phyloP scores from a whole-genome alignment of 768 basidiomycete genomes.

The Kwoniella sp. region DNA sequence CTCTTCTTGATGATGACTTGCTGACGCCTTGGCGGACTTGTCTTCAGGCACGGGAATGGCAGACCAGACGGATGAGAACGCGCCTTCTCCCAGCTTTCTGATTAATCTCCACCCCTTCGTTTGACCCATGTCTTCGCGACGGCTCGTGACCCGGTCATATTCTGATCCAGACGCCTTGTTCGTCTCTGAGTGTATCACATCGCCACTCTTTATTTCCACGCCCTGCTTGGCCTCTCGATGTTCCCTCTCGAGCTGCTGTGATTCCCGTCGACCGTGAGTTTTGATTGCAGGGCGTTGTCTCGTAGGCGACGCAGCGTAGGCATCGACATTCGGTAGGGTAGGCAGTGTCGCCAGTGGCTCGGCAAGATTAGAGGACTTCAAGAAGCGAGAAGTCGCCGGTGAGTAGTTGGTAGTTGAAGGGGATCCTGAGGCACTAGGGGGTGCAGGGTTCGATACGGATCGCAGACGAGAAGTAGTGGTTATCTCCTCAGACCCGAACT shows the following conservation, averaged over 20 bases:
- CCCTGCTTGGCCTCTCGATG: conserved; percentile 16
- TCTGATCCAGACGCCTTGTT: neutral
- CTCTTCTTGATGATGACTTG: no score
- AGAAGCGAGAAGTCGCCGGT: conserved; percentile 8
- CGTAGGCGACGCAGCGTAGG: conserved; percentile 2
- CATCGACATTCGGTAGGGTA: conserved; percentile 19
- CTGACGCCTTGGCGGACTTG: neutral
- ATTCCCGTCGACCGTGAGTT: conserved; percentile 17
- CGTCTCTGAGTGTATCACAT: conserved; percentile 18
- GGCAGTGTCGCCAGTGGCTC: conserved; percentile 21
- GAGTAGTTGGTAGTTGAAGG: conserved; percentile 8
- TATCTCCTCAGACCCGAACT: conserved; percentile 17
- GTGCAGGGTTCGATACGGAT: conserved; percentile 12
- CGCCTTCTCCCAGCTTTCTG: conserved; percentile 52
- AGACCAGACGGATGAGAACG: conserved; percentile 53
- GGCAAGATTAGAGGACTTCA: conserved; percentile 4
- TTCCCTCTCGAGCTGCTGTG: conserved; percentile 25
- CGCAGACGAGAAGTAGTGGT: conserved; percentile 12
- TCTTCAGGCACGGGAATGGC: conserved; percentile 19
- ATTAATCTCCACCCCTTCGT: conserved; percentile 37
- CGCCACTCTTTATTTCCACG: conserved; percentile 8
- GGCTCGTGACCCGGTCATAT: neutral
- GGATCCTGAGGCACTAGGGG: neutral
- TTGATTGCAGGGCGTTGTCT: conserved; percentile 6
- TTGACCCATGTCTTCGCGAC: neutral